Conservation (phyloP, 805 yeast genomes). For the Ascoidea rubescens region DNA sequence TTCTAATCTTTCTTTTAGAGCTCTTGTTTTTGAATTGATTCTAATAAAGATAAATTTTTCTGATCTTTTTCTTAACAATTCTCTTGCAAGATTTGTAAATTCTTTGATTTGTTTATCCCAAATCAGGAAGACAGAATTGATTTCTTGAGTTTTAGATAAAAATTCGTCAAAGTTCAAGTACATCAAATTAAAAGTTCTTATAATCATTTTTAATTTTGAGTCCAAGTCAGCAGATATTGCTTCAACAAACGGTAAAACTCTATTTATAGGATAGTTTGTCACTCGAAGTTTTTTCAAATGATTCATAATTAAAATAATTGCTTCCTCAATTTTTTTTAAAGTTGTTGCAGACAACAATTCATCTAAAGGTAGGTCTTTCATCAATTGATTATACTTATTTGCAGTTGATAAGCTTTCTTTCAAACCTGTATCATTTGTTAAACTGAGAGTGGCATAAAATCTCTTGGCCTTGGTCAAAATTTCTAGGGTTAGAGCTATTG, state of each 20-base stretch:
- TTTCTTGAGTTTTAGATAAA: slow-evolving; percentile 15
- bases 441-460: slow-evolving; percentile 64
- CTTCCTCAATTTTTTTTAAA: slow-evolving; percentile 28
- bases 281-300: slow-evolving; percentile 53
- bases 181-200: slow-evolving; percentile 29
- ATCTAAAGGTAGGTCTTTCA: slow-evolving; percentile 58
- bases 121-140: slow-evolving; percentile 23
- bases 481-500: slow-evolving; percentile 42
- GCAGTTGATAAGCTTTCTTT: slow-evolving; percentile 37
- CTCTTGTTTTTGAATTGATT: slow-evolving; percentile 30
- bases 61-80: slow-evolving; percentile 55
- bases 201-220: slow-evolving; percentile 24
- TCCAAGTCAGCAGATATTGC: slow-evolving; percentile 46
- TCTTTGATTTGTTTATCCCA: slow-evolving; percentile 55
- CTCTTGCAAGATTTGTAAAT: slow-evolving; percentile 55
- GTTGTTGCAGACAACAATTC: slow-evolving; percentile 36
- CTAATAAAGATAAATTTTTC: slow-evolving; percentile 58
- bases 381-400: slow-evolving; percentile 41
- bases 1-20: slow-evolving; percentile 28
- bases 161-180: slow-evolving; percentile 27
- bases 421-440: slow-evolving; percentile 59
- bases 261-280: slow-evolving; percentile 45
- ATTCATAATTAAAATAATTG: slow-evolving; percentile 34
- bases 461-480: slow-evolving; percentile 59
- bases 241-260: slow-evolving; percentile 56